Evolutionary conservation across 192 early-diverging fungal species (phyloP).

Genomic region (Funneliformis geosporum): DNA sequence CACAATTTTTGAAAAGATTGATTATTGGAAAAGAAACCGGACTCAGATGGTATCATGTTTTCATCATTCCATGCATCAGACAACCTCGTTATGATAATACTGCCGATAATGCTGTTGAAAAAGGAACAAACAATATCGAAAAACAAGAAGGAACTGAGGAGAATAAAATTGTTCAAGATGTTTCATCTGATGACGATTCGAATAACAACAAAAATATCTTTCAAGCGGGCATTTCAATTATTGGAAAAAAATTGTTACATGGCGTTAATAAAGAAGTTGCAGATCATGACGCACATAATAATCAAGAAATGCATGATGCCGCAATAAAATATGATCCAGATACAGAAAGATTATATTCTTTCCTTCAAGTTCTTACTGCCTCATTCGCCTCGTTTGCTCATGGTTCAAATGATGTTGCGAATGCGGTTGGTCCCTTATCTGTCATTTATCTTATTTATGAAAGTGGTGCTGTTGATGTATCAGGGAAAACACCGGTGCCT

Average conservation of each 20-base stretch:
- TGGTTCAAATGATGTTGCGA: constrained; percentile 87
- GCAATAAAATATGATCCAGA: constrained; percentile 72
- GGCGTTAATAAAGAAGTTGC: constrained; percentile 29
- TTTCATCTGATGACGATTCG: background rate
- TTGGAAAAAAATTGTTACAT: constrained; percentile 5
- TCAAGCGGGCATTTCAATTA: background rate
- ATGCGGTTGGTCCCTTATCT: constrained; percentile 80
- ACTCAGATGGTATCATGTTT: constrained; percentile 74
- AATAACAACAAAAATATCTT: background rate
- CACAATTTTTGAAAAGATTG: constrained; percentile 62
- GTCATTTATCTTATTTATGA: constrained; percentile 74
- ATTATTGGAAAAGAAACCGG: constrained; percentile 63
- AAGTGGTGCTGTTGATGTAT: constrained; percentile 40
- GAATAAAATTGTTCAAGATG: background rate
- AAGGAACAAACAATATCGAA: background rate
- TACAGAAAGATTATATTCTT: constrained; percentile 82
- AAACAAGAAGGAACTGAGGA: background rate
- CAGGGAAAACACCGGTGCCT: constrained; percentile 40
- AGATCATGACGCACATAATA: constrained; percentile 35
- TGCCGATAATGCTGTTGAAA: background rate
- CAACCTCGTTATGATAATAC: background rate
- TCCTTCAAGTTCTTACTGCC: constrained; percentile 80
- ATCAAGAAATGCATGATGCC: constrained; percentile 55
- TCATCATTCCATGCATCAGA: constrained; percentile 56
- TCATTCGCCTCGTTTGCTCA: constrained; percentile 84